Percentiles rank a stretch among this genome's conserved stretches.
Conservation (phyloP, 1,139 yeast genomes). For the Geotrichum histeridarum region DNA sequence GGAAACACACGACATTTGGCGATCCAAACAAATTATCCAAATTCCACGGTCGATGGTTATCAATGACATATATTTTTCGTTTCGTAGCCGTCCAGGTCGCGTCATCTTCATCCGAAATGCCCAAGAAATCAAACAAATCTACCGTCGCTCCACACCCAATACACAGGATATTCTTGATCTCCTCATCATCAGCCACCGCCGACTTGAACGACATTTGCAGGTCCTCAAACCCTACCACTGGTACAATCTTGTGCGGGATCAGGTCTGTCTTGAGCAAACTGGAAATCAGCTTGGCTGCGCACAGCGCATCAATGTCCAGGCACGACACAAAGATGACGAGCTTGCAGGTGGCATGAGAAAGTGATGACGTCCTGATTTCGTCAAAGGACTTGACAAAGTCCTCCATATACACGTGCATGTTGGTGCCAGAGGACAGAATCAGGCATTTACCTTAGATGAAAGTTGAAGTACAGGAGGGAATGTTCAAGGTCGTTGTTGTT, state of each 20-base stretch:
- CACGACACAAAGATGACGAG: conserved; percentile 86
- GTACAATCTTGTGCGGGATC: conserved; percentile 82
- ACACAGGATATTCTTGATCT: conserved; percentile 70
- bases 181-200: conserved; percentile 50
- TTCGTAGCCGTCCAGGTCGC: conserved; percentile 22
- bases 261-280: conserved; percentile 69
- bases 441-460: background rate
- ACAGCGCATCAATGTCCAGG: conserved; percentile 83
- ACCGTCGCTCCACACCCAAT: conserved; percentile 96
- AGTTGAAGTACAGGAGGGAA: background rate
- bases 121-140: conserved; percentile 75
- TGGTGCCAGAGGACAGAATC: background rate
- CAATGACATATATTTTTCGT: conserved; percentile 65
- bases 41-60: conserved; percentile 96
- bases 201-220: conserved; percentile 56
- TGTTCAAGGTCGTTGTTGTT: background rate
- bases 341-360: conserved; percentile 87
- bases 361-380: conserved; percentile 30
- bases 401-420: conserved; percentile 34
- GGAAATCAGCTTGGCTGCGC: conserved; percentile 77
- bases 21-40: conserved; percentile 88
- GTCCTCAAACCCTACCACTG: conserved; percentile 91
- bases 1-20: conserved; percentile 72
- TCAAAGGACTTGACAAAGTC: conserved; percentile 32
- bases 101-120: conserved; percentile 48